Conservation (phyloP, 176 grass and related monocot species). For the Raddia guianensis region DNA sequence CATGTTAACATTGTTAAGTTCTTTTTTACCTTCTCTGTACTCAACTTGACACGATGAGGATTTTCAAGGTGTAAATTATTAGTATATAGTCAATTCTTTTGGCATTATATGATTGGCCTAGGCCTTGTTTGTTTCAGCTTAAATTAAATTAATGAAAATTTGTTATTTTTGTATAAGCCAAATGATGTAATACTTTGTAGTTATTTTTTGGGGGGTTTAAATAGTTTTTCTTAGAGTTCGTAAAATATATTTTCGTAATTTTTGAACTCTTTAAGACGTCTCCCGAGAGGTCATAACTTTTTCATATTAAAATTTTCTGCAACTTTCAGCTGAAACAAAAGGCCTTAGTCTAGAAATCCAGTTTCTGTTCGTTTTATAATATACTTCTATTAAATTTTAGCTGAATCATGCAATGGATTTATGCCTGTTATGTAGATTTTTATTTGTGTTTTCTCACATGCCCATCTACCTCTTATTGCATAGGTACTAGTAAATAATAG, state of each 20-base stretch:
- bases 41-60: slow-evolving; percentile 6
- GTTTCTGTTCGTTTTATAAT: slow-evolving; percentile 13
- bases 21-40: slow-evolving; percentile 4
- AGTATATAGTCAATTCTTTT: not conserved
- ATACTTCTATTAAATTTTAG: slow-evolving; percentile 13
- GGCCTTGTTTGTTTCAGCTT: not conserved
- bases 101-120: not conserved
- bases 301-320: too few relatives aligned
- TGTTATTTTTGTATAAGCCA: too few relatives aligned
- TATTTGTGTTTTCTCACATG: slow-evolving; percentile 39
- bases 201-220: too few relatives aligned
- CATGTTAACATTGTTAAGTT: slow-evolving; percentile 27
- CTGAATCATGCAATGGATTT: slow-evolving; percentile 17
- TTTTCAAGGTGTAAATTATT: slow-evolving; percentile 15
- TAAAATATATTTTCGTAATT: too few relatives aligned
- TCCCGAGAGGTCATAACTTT: too few relatives aligned
- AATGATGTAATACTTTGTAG: too few relatives aligned
- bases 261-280: too few relatives aligned
- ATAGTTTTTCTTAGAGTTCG: too few relatives aligned
- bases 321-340: too few relatives aligned
- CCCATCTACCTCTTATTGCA: slow-evolving; percentile 42
- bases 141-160: too few relatives aligned
- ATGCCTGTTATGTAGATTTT: not conserved
- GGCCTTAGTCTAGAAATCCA: not conserved
- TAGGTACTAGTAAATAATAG: slow-evolving; percentile 89